Evolutionary conservation across 306 rosid genomes (phyloP), one percentile per base, ranked within the genome.

Genomic region (Quercus variabilis): DNA sequence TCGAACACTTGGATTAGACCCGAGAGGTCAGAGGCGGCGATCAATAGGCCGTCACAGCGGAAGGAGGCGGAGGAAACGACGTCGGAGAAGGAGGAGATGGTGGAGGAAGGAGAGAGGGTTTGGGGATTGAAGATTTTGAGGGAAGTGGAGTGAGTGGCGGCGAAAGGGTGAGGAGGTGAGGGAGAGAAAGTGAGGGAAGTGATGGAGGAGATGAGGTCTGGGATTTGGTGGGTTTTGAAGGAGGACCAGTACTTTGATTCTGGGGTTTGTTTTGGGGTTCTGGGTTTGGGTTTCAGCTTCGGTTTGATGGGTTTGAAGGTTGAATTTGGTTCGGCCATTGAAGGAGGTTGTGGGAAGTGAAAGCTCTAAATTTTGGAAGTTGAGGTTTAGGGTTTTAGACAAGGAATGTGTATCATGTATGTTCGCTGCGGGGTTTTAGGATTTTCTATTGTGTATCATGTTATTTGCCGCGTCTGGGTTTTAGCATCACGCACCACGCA

Each of bases 191-290:
- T 51, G 67, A 91, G 78, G 77, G 93, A 86, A 74, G 89, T 85
- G 12, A 93, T 67, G 17, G 97, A 59, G 74, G 89, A 85, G 81
- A 89, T 79, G 38, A 87, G 91, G 13, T 86, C 55, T 0, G 95
- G 88, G 81, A 93, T 89, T 80, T 95, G 91, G 17, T 78, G 78
- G 55, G 87, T 74, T 67, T 89, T 91, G 89, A 93, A 91, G 79
- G 98, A 95, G 26, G 97, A 91, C 97, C 98, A 95, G 86, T 90
- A 91, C 23, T 87, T 90, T 0, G 98, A 92, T 81, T 92, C 97
- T 0, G 91, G 38, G 14, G 93, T 90, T 84, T 91, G 81, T 4
- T 81, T 83, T n/a, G 79, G 84, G 3, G 86, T 88, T 79, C 96
- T 84, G 4, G 93, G 82, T 73, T 95, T 95, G 0, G 97, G 60